A percentile compares a stretch with the other conserved stretches of the same genome.
Conservation (phyloP, 2,329 filamentous ascomycete genomes). For the Diaporthe sp. region DNA sequence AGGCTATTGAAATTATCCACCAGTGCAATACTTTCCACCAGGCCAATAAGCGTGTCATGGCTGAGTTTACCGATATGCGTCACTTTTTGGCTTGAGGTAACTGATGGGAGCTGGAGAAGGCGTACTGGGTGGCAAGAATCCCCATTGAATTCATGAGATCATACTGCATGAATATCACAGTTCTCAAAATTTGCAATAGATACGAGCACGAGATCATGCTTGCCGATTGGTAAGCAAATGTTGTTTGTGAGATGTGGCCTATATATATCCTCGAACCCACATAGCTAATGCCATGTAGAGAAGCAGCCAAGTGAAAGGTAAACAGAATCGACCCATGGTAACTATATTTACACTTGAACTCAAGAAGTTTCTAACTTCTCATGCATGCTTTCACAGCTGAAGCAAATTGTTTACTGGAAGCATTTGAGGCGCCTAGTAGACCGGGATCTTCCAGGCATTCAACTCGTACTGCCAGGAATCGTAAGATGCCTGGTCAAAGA, state of each 20-base stretch:
- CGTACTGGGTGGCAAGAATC: too few species aligned
- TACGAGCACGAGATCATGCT: not conserved
- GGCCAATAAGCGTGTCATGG: too few species aligned
- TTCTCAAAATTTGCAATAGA: too few species aligned
- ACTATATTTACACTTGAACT: not conserved
- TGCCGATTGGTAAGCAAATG: not conserved
- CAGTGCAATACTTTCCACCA: too few species aligned
- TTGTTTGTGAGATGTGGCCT: not conserved
- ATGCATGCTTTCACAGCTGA: not conserved
- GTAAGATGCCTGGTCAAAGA: constrained; percentile 36
- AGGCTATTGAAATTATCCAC: too few species aligned
- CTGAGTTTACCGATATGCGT: too few species aligned
- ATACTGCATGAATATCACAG: too few species aligned
- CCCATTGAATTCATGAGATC: too few species aligned
- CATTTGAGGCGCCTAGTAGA: constrained; percentile 31
- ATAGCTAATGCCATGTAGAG: too few species aligned
- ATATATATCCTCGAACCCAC: not conserved
- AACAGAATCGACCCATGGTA: not conserved
- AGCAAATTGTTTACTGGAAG: not conserved
- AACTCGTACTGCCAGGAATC: constrained; percentile 36
- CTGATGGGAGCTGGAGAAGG: too few species aligned
- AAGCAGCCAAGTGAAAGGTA: not conserved
- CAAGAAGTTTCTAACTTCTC: not conserved
- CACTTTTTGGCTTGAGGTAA: too few species aligned
- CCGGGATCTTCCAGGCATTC: constrained; percentile 35